phyloP scores from a whole-genome alignment of 768 basidiomycete genomes.

The Tulasnella sp. region DNA sequence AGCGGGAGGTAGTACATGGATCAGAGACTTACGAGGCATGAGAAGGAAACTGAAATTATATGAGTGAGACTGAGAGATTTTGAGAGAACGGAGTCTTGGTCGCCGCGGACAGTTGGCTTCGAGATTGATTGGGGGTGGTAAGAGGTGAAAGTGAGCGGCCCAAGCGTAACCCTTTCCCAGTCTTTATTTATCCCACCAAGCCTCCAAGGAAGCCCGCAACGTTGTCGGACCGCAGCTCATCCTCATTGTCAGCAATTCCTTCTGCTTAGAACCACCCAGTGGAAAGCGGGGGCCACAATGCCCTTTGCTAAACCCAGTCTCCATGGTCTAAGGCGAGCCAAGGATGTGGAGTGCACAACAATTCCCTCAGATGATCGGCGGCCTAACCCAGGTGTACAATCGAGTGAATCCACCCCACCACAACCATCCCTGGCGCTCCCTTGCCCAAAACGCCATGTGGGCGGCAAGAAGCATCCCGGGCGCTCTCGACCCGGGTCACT shows the following conservation, averaged over 20 bases:
- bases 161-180: background rate
- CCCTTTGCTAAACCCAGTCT: background rate
- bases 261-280: background rate
- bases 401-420: background rate
- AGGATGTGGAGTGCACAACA: background rate
- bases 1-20: background rate
- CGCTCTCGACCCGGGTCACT: background rate
- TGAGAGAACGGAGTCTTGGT: background rate
- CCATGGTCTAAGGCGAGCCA: background rate
- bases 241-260: background rate
- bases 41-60: background rate
- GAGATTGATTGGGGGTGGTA: background rate
- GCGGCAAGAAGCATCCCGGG: background rate
- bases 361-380: constrained; percentile 9
- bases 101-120: background rate
- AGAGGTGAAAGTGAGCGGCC: background rate
- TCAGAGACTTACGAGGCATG: background rate
- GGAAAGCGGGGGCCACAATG: background rate
- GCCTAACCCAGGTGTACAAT: background rate
- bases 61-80: background rate
- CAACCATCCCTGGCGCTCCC: background rate
- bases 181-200: background rate
- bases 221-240: background rate
- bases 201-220: background rate
- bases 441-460: background rate